Evolutionary conservation across 1,284 basidiomycete species (phyloP), one percentile per base, ranked within the genome.

Genomic region (Naganishia sp.): DNA sequence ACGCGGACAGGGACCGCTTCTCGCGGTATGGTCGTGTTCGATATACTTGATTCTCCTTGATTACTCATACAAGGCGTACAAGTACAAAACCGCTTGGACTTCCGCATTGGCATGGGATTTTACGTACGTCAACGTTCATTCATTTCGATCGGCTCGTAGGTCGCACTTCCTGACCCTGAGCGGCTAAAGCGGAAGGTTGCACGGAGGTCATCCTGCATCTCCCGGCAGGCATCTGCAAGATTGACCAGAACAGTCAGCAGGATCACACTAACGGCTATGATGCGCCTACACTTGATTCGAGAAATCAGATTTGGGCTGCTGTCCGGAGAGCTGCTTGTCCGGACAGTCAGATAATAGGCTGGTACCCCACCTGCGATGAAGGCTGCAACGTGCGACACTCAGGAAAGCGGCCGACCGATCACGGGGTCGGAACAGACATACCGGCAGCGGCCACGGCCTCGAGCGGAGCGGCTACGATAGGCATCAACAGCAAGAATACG

Each of bases 401-500:
- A 60, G 31, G 9, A 63, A n/a, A 35, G 56, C 55, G 61, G 25
- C 43, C 18, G 54, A 15, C 32, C 43, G 15, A 32, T 17, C 21
- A 11, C 7, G 28, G 32, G 32, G 55, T 67, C 35, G 28, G 50
- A 6, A 17, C 9, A 4, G 35, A 80, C 85, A 69, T 71, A 94
- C 92, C 87, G 67, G 94, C 84, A 2, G 93, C 93, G 1, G 92
- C 87, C 3, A 90, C 78, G 0, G 93, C 92, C 77, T 97, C 90
- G 28, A 89, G 79, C 0, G 95, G 96, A 17, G 94, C 94, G 2
- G 93, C 93, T 67, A 96, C 90, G 61, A 96, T 85, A 3, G 94
- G 94, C 92, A 99, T 97, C 72, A 90, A 88, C 6, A 99, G 82
- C 58, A 99, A 82, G 80, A 98, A 98, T 67, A 96, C 81, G 1